These are phyloP conservation scores for Suillus americanus DNA, from an alignment of 768 basidiomycete species.

Conservation along the genomic window DNA sequence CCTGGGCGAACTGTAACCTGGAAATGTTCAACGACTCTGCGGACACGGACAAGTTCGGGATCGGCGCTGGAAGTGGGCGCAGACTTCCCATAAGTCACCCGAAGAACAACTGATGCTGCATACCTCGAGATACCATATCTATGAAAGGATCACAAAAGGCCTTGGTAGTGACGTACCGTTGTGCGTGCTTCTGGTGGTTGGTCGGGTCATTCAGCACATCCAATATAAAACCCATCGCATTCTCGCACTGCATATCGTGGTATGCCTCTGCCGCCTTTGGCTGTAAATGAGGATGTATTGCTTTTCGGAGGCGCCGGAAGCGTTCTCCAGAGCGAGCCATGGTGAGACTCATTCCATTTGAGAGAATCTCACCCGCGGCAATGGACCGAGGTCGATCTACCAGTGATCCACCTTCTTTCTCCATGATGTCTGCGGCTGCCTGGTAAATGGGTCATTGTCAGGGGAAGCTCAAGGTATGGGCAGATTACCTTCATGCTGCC, in stretches of 20 bases:
- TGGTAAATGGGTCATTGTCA: no score
- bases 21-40: not conserved
- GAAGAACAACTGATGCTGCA: not conserved
- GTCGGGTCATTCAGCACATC: slow-evolving; percentile 20
- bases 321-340: not conserved
- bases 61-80: not conserved
- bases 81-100: not conserved
- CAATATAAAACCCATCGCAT: slow-evolving; percentile 18
- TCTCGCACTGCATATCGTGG: slow-evolving; percentile 39
- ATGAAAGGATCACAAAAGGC: not conserved
- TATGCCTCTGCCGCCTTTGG: not conserved
- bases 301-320: not conserved
- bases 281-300: not conserved
- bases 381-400: no score
- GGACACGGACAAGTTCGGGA: not conserved
- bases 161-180: slow-evolving; percentile 12
- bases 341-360: no score
- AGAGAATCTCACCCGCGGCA: no score
- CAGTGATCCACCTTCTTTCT: no score
- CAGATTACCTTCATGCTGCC: no score
- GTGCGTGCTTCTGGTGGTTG: slow-evolving; percentile 11
- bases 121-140: not conserved
- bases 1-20: not conserved
- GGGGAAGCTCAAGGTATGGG: no score
- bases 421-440: no score